Conservation (phyloP, 306 rosid genomes). For the Prunus armeniaca region DNA sequence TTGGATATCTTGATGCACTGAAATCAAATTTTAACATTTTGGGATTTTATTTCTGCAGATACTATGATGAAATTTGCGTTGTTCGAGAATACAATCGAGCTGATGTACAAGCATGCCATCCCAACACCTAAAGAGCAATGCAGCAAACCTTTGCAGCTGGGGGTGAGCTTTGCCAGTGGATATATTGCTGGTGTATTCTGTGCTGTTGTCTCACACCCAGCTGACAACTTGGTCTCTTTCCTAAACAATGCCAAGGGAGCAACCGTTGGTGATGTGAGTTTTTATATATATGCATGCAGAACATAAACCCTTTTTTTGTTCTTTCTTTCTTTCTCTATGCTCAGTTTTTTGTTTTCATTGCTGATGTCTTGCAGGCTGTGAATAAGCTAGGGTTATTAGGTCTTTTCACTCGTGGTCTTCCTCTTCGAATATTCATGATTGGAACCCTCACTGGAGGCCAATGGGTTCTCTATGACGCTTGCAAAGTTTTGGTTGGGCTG, state of each 20-base stretch:
- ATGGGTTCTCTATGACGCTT: slow-evolving; percentile 69
- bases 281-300: neutral
- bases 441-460: slow-evolving; percentile 76
- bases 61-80: slow-evolving; percentile 87
- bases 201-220: slow-evolving; percentile 74
- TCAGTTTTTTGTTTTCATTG: neutral
- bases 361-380: slow-evolving; percentile 51
- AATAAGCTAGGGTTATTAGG: slow-evolving; percentile 56
- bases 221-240: slow-evolving; percentile 79
- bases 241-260: slow-evolving; percentile 83
- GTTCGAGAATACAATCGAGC: slow-evolving; percentile 66
- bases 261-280: slow-evolving; percentile 70
- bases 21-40: neutral
- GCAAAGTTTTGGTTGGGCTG: slow-evolving; percentile 72
- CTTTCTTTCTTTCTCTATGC: neutral
- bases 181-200: slow-evolving; percentile 68
- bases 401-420: slow-evolving; percentile 79
- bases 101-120: slow-evolving; percentile 53
- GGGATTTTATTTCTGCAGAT: slow-evolving; percentile 30
- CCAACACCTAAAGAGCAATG: slow-evolving; percentile 63
- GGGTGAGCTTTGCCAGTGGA: slow-evolving; percentile 73
- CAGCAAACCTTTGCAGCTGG: slow-evolving; percentile 62
- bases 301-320: neutral
- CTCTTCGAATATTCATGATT: slow-evolving; percentile 72
- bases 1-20: neutral